These are phyloP conservation scores for Speleostelium caveatum DNA, from an alignment of 78 protist species.

Conservation along the genomic window DNA sequence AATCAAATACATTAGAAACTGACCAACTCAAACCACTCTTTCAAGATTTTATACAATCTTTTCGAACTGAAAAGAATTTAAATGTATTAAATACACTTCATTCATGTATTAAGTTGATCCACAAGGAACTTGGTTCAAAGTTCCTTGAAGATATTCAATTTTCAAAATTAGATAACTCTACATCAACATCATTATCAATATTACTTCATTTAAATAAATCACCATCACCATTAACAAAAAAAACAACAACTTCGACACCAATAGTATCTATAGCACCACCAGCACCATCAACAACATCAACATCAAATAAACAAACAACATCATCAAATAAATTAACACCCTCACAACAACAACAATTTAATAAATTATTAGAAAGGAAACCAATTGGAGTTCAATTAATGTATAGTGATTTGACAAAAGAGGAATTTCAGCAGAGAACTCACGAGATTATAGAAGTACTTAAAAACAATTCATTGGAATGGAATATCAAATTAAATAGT, in stretches of 20 bases:
- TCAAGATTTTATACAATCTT: no score
- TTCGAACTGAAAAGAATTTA: no score
- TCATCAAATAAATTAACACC: no score
- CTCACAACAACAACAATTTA: neutral
- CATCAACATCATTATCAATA: no score
- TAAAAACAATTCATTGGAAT: neutral
- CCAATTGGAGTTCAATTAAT: conserved; percentile 17
- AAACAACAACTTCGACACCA: no score
- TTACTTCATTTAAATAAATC: no score
- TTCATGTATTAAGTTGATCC: neutral
- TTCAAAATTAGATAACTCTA: no score
- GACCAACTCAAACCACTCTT: neutral
- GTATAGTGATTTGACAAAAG: neutral
- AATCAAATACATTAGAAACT: neutral
- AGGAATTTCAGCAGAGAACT: conserved; percentile 7
- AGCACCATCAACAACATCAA: no score
- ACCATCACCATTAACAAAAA: no score
- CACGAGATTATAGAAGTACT: conserved; percentile 16
- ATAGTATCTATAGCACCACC: no score
- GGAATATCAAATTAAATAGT: conserved; percentile 49
- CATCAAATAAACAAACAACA: no score
- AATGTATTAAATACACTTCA: neutral
- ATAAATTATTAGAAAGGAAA: conserved; percentile 1
- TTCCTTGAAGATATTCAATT: neutral
- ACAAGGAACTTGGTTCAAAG: neutral